Percentiles rank a stretch among this genome's conserved stretches.
phyloP scores from a whole-genome alignment of 2,329 filamentous ascomycete species.

The Fusarium compactum region DNA sequence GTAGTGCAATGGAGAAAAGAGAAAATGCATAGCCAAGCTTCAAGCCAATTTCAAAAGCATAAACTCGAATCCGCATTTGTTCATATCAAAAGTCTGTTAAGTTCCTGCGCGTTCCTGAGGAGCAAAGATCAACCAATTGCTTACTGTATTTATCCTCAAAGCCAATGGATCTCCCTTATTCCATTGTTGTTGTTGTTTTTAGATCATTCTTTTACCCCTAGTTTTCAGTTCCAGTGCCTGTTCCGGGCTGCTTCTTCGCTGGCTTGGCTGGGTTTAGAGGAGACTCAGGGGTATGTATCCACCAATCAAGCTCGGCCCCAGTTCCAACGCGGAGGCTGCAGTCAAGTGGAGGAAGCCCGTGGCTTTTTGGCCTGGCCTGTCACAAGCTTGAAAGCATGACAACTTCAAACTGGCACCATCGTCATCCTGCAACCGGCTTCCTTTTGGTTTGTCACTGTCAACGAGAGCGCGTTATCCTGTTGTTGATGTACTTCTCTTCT shows the following conservation, averaged over 20 bases:
- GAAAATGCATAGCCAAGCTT: not conserved
- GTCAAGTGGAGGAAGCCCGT: constrained; percentile 5
- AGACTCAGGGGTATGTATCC: constrained; percentile 35
- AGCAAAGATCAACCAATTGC: constrained; percentile 2
- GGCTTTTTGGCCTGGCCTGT: constrained; percentile 24
- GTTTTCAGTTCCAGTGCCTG: constrained; percentile 3
- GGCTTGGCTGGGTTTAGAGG: not conserved
- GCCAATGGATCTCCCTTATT: constrained; percentile 23
- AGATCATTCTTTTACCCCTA: not conserved
- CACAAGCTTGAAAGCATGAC: constrained; percentile 37
- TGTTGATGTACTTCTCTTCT: constrained; percentile 11
- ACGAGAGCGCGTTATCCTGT: not conserved
- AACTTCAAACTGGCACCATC: constrained; percentile 40
- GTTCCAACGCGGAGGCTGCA: constrained; percentile 19
- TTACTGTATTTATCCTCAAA: not conserved
- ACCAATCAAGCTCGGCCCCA: constrained; percentile 22
- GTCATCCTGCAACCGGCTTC: constrained; percentile 38
- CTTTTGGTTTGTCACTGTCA: constrained; percentile 14
- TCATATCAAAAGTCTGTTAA: constrained; percentile 4
- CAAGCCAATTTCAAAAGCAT: constrained; percentile 4
- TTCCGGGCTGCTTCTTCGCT: not conserved
- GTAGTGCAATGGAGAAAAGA: not conserved
- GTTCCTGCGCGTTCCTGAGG: constrained; percentile 14
- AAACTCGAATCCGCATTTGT: constrained; percentile 10
- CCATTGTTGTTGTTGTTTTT: constrained; percentile 6